Evolutionary conservation across 1,284 basidiomycete species (phyloP).

Genomic region (Marasmius fiardii): DNA sequence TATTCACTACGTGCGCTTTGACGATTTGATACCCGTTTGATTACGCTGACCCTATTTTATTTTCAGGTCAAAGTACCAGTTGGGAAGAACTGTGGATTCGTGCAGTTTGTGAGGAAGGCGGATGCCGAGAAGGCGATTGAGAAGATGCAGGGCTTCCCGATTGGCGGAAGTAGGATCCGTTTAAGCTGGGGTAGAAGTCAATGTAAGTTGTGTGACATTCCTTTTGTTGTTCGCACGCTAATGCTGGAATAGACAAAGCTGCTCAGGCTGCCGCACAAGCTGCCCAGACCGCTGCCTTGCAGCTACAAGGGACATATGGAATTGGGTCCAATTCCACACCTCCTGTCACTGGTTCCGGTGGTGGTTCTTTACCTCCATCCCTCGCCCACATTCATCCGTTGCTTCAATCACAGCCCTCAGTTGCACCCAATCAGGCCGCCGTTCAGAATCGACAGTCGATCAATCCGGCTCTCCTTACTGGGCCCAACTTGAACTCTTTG

Average conservation of each 20-base stretch:
- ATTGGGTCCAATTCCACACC: neutral
- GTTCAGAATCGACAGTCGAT: neutral
- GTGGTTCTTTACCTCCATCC: slow-evolving; percentile 19
- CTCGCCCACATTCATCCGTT: slow-evolving; percentile 33
- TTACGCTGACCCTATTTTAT: slow-evolving; percentile 13
- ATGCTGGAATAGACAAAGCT: slow-evolving; percentile 62
- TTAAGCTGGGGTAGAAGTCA: slow-evolving; percentile 92
- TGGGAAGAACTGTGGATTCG: slow-evolving; percentile 94
- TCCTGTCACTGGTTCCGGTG: neutral
- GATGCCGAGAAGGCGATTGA: slow-evolving; percentile 93
- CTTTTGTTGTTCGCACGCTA: slow-evolving; percentile 2
- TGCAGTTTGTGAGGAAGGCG: slow-evolving; percentile 88
- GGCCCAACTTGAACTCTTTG: slow-evolving; percentile 26
- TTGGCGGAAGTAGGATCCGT: slow-evolving; percentile 87
- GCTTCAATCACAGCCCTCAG: slow-evolving; percentile 4
- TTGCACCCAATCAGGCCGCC: neutral
- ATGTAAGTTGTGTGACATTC: slow-evolving; percentile 48
- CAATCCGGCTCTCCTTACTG: neutral
- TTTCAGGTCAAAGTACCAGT: slow-evolving; percentile 89
- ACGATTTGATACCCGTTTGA: slow-evolving; percentile 1
- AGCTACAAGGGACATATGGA: slow-evolving; percentile 31
- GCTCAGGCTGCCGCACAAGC: slow-evolving; percentile 84
- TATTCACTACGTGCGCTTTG: slow-evolving; percentile 77
- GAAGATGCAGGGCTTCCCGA: slow-evolving; percentile 94
- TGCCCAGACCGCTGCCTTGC: slow-evolving; percentile 68